Evolutionary conservation across 805 yeast genomes (phyloP).

Genomic region (Hanseniaspora clermontiae): DNA sequence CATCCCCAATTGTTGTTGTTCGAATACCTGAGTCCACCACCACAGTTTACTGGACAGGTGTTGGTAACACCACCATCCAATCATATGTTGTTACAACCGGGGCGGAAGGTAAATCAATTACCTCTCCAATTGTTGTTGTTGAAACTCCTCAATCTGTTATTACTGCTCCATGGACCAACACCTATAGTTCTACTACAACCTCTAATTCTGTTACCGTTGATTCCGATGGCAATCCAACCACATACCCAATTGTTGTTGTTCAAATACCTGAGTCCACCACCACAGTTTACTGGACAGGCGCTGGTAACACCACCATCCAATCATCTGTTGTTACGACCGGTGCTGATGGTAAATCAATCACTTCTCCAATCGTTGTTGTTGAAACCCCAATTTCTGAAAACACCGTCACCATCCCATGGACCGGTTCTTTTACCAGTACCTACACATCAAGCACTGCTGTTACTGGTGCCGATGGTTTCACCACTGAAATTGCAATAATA

Average conservation of each 20-base stretch:
- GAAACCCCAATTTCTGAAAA: no score
- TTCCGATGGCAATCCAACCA: not conserved
- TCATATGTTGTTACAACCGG: slow-evolving; percentile 1
- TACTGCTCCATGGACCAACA: not conserved
- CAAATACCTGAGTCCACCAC: not conserved
- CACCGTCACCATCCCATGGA: no score
- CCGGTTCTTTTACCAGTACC: not conserved
- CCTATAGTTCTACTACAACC: not conserved
- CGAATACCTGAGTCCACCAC: not conserved
- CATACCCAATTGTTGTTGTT: not conserved
- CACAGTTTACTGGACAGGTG: not conserved
- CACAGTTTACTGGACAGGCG: no score
- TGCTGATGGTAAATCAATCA: no score
- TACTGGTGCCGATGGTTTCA: not conserved
- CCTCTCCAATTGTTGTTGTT: no score
- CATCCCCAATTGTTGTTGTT: not conserved
- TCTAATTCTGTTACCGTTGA: not conserved
- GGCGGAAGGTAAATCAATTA: no score
- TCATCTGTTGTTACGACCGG: no score
- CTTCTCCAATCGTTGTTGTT: no score
- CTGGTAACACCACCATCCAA: no score
- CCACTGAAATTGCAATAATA: not conserved
- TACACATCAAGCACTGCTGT: not conserved
- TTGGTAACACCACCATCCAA: not conserved
- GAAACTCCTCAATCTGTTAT: no score